These are phyloP conservation scores for Populus deltoides DNA, from an alignment of 345 rosid genomes.

Conservation along the genomic window DNA sequence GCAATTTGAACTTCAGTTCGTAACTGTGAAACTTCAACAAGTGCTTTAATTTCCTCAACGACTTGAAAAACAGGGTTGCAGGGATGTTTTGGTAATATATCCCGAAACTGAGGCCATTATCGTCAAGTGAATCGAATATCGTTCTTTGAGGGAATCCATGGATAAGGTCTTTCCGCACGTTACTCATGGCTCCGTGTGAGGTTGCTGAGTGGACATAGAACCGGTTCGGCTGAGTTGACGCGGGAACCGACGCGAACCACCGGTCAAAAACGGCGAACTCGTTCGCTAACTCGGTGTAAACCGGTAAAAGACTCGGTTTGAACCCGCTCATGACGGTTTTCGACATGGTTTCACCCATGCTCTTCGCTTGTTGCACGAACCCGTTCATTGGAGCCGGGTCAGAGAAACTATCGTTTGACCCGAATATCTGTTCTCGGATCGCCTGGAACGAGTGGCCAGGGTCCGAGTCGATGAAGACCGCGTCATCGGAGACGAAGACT, in stretches of 20 bases:
- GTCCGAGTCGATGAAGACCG: conserved; percentile 81
- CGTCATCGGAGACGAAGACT: conserved; percentile 69
- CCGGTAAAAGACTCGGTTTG: conserved; percentile 59
- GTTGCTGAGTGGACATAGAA: conserved; percentile 97
- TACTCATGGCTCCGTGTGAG: conserved; percentile 85
- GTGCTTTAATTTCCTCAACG: conserved; percentile 71
- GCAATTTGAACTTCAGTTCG: conserved; percentile 53
- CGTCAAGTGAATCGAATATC: conserved; percentile 87
- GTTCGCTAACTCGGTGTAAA: conserved; percentile 75
- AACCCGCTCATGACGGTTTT: conserved; percentile 86
- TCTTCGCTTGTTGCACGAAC: conserved; percentile 79
- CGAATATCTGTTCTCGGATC: conserved; percentile 92
- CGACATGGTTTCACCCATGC: conserved; percentile 59
- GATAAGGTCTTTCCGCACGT: conserved; percentile 78
- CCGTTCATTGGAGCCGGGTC: conserved; percentile 81
- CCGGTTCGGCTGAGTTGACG: conserved; percentile 98
- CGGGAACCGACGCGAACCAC: conserved; percentile 98
- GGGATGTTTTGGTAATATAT: conserved; percentile 96
- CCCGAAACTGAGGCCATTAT: conserved; percentile 76
- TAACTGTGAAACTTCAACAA: conserved; percentile 65
- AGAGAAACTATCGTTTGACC: conserved; percentile 50
- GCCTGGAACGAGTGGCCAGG: conserved; percentile 99
- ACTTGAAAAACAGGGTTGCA: conserved; percentile 74
- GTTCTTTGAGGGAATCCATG: conserved; percentile 91
- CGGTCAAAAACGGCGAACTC: conserved; percentile 88